A percentile compares a stretch with the other conserved stretches of the same genome.
These are phyloP conservation scores for Hypoxylon rubiginosum DNA, from an alignment of 2,329 filamentous ascomycete species.

Conservation along the genomic window DNA sequence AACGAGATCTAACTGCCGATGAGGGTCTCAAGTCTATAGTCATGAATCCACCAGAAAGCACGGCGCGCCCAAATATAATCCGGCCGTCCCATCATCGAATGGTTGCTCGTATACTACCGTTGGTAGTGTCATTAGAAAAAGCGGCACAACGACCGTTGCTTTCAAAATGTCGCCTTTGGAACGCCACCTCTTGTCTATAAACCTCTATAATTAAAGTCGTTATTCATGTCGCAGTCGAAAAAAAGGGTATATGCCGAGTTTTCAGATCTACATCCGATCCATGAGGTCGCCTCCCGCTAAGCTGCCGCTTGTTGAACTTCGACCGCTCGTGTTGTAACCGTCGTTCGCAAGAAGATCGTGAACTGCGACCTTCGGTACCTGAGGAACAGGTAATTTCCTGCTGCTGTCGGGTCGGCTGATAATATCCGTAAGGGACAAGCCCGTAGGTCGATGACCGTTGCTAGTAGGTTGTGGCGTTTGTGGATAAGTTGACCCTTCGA, in stretches of 20 bases:
- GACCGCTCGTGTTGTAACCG: conserved; percentile 78
- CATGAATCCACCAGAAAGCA: conserved; percentile 41
- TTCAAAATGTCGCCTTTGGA: conserved; percentile 40
- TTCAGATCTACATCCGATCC: conserved; percentile 62
- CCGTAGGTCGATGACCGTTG: conserved; percentile 67
- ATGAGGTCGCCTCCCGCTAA: conserved; percentile 79
- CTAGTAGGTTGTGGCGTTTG: conserved; percentile 67
- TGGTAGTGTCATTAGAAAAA: conserved; percentile 46
- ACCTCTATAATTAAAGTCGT: conserved; percentile 51
- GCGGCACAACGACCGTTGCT: conserved; percentile 26
- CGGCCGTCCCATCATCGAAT: conserved; percentile 24
- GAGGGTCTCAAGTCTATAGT: conserved; percentile 51
- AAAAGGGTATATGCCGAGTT: conserved; percentile 20
- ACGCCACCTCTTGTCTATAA: conserved; percentile 50
- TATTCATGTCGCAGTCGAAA: conserved; percentile 48
- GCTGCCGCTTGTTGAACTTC: conserved; percentile 83
- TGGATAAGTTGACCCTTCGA: conserved; percentile 60
- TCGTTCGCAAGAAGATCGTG: conserved; percentile 81
- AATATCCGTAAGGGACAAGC: conserved; percentile 90
- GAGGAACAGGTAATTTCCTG: conserved; percentile 89
- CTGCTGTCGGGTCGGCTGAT: conserved; percentile 89
- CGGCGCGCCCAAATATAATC: conserved; percentile 36
- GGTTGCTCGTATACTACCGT: conserved; percentile 37
- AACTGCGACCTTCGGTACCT: conserved; percentile 89
- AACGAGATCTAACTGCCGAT: conserved; percentile 50